phyloP scores from a whole-genome alignment of 2,329 filamentous ascomycete species.

The Alternaria ethzedia region DNA sequence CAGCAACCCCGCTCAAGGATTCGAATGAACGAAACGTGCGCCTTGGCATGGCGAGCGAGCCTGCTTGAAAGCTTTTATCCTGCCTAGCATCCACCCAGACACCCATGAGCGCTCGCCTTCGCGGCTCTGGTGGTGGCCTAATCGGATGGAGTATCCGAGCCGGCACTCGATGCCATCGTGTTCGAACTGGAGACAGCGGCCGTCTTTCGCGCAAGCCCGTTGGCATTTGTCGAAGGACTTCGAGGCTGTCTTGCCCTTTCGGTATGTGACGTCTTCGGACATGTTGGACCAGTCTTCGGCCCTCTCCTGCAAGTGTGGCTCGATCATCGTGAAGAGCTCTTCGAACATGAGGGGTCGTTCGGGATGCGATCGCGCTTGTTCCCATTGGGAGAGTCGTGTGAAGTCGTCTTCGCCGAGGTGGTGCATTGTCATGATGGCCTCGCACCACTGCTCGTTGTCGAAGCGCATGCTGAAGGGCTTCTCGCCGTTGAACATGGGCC shows the following conservation, averaged over 20 bases:
- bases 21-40: conserved; percentile 44
- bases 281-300: conserved; percentile 44
- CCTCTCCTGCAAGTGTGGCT: conserved; percentile 31
- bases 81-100: conserved; percentile 41
- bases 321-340: conserved; percentile 41
- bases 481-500: conserved; percentile 56
- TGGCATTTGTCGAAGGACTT: conserved; percentile 39
- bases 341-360: conserved; percentile 41
- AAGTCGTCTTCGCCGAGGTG: conserved; percentile 41
- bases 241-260: conserved; percentile 21
- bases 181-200: conserved; percentile 43
- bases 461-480: conserved; percentile 49
- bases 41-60: conserved; percentile 37
- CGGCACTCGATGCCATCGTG: conserved; percentile 38
- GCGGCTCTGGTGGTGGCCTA: conserved; percentile 34
- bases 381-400: conserved; percentile 35
- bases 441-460: conserved; percentile 52
- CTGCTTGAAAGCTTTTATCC: conserved; percentile 40
- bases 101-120: conserved; percentile 30
- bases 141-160: conserved; percentile 35
- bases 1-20: conserved; percentile 29
- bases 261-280: conserved; percentile 36
- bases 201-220: conserved; percentile 36
- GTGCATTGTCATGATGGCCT: conserved; percentile 50
- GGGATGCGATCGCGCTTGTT: conserved; percentile 28